Percentiles rank a stretch among this genome's conserved stretches.
These are phyloP conservation scores for Sechiopsis laciniata DNA, from an alignment of 306 rosid species.

Conservation along the genomic window DNA sequence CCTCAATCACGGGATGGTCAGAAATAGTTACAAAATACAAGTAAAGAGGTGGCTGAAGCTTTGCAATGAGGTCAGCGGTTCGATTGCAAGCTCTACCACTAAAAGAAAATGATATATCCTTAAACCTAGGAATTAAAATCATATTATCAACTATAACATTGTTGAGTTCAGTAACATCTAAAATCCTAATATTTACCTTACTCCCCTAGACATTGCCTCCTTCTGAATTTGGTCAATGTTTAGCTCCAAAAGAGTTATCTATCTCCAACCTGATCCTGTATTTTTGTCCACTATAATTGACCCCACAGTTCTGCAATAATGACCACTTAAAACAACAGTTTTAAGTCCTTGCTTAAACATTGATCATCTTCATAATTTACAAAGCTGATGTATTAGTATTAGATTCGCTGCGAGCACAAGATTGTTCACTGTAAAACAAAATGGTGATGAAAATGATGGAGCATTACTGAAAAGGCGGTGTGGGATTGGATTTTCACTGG, in stretches of 20 bases:
- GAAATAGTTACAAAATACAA: no score
- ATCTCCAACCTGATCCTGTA: constrained; percentile 13
- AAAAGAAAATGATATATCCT: no score
- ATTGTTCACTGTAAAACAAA: constrained; percentile 2
- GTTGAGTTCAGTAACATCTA: no score
- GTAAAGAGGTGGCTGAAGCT: no score
- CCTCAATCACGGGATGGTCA: no score
- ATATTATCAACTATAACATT: no score
- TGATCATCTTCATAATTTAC: neutral
- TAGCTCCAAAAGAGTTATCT: neutral
- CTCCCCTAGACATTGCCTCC: neutral
- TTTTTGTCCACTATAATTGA: neutral
- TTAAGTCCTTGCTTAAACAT: neutral
- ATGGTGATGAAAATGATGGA: constrained; percentile 11
- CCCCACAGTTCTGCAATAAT: constrained; percentile 9
- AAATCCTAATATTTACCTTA: neutral
- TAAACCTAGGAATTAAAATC: no score
- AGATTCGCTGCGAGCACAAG: constrained; percentile 1
- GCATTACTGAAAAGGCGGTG: constrained; percentile 5
- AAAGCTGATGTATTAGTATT: neutral
- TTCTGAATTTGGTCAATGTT: neutral
- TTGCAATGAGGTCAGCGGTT: no score
- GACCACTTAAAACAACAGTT: neutral
- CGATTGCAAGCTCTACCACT: no score
- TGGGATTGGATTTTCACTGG: constrained; percentile 5